These are phyloP conservation scores for Laguncularia racemosa DNA, from an alignment of 345 rosid genomes.

Conservation along the genomic window DNA sequence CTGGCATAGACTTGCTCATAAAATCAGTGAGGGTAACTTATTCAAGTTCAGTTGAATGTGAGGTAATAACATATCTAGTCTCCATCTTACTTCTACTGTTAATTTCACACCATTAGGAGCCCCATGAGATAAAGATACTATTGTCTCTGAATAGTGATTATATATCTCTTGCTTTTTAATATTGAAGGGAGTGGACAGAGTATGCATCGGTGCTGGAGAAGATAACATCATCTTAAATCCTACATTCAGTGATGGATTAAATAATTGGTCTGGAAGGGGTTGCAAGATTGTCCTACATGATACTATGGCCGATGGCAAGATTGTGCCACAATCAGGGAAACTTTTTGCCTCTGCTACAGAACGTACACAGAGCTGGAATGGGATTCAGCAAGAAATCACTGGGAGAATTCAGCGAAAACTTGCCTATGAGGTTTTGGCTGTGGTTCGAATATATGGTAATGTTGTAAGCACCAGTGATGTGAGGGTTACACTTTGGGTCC, in stretches of 20 bases:
- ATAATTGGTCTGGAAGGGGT: slow-evolving; percentile 94
- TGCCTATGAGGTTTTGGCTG: slow-evolving; percentile 66
- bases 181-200: slow-evolving; percentile 15
- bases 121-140: neutral
- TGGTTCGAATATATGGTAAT: slow-evolving; percentile 68
- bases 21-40: slow-evolving; percentile 56
- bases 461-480: slow-evolving; percentile 51
- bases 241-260: slow-evolving; percentile 66
- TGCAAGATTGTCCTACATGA: slow-evolving; percentile 76
- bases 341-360: slow-evolving; percentile 73
- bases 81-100: neutral
- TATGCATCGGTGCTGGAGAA: slow-evolving; percentile 24
- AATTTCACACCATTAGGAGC: neutral
- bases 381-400: slow-evolving; percentile 88
- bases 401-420: slow-evolving; percentile 74
- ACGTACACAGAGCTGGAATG: slow-evolving; percentile 87
- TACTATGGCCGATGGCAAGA: slow-evolving; percentile 69
- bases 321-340: slow-evolving; percentile 68
- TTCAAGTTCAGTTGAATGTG: slow-evolving; percentile 25
- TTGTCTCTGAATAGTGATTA: neutral
- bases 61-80: slow-evolving; percentile 25
- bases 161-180: slow-evolving; percentile 1
- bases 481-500: slow-evolving; percentile 76
- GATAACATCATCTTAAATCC: slow-evolving; percentile 71
- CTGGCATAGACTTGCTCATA: slow-evolving; percentile 72